Evolutionary conservation across 1,284 basidiomycete species (phyloP), one percentile per base, ranked within the genome.

Genomic region (Phylloporus sp.): DNA sequence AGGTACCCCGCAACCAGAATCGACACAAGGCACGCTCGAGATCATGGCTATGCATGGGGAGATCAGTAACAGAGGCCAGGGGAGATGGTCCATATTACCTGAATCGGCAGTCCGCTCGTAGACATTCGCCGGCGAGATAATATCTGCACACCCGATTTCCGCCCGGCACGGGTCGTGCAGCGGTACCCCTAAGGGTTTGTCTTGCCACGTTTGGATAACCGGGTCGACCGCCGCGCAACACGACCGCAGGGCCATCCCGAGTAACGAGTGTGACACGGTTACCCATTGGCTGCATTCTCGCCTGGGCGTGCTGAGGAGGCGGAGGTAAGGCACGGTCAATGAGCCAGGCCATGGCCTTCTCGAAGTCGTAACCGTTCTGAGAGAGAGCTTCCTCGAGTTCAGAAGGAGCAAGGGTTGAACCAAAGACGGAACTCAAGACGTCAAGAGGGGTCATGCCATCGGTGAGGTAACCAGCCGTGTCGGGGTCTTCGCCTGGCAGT

Each of bases 391-490:
- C 96, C 80, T 99, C 97, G 5, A 99, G 87, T 76, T 98, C 96
- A 10, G 92, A 92, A 5, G 94, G 91, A 1, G 96, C 93, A 8
- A 98, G 86, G 2, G 94, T 91, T 5, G 94, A 91, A 49, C 94
- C 93, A 77, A 99, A 98, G 47, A 99, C 94, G 45, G 94, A 96
- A 74, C 90, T 92, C 27, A 99, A 89, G 52, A 99, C 95, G 75
- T 99, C 97, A 73, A 99, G 94, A 1, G 97, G 97, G 2, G 97
- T 97, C 94, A 99, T 97, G 45, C 95, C 94, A 73, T 94, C 91
- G 0, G 91, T 92, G 61, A 94, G 85, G 62, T 76, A 80, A 58
- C 75, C 78, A 19, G 84, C 83, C 5, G 85, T 82, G 32, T 91
- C 90, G 10, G 82, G 78, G 66, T 90, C 89, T 63, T 88, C 87